phyloP scores from a whole-genome alignment of 768 basidiomycete species.

The Pleurotus cornucopiae region DNA sequence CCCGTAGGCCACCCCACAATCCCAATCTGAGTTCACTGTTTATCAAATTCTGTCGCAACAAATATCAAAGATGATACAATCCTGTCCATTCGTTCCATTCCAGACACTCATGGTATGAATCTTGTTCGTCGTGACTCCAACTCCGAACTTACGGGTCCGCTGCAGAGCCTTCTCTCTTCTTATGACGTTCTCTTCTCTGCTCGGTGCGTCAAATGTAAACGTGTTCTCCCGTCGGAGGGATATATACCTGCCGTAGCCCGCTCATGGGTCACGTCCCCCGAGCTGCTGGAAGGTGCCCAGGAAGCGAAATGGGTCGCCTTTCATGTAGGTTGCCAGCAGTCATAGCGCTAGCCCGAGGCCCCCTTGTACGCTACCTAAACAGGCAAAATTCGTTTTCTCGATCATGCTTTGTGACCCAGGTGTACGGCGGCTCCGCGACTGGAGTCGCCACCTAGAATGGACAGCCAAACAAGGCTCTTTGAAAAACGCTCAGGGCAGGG shows the following conservation, averaged over 20 bases:
- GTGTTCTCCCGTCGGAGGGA: slow-evolving; percentile 65
- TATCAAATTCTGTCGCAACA: slow-evolving; percentile 68
- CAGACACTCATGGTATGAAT: slow-evolving; percentile 46
- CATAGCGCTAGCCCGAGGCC: not conserved
- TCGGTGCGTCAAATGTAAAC: slow-evolving; percentile 54
- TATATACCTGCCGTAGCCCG: slow-evolving; percentile 72
- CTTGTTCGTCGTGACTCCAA: not conserved
- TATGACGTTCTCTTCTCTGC: slow-evolving; percentile 63
- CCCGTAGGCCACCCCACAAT: slow-evolving; percentile 59
- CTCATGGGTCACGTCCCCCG: slow-evolving; percentile 32
- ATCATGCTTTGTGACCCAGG: not conserved
- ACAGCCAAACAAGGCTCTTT: too few relatives aligned
- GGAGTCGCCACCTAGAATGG: not conserved
- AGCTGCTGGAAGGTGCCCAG: slow-evolving; percentile 20
- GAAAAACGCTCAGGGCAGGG: not conserved
- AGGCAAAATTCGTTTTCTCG: not conserved
- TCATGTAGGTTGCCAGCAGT: slow-evolving; percentile 31
- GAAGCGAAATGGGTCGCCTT: slow-evolving; percentile 43
- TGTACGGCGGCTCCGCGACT: not conserved
- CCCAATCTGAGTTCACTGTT: slow-evolving; percentile 61
- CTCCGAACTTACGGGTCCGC: not conserved
- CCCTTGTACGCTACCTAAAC: not conserved
- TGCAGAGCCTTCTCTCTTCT: slow-evolving; percentile 45
- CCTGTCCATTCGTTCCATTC: slow-evolving; percentile 47
- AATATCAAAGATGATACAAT: slow-evolving; percentile 54